Evolutionary conservation across 2,329 filamentous ascomycete genomes (phyloP).

Genomic region (Apiospora aurea): DNA sequence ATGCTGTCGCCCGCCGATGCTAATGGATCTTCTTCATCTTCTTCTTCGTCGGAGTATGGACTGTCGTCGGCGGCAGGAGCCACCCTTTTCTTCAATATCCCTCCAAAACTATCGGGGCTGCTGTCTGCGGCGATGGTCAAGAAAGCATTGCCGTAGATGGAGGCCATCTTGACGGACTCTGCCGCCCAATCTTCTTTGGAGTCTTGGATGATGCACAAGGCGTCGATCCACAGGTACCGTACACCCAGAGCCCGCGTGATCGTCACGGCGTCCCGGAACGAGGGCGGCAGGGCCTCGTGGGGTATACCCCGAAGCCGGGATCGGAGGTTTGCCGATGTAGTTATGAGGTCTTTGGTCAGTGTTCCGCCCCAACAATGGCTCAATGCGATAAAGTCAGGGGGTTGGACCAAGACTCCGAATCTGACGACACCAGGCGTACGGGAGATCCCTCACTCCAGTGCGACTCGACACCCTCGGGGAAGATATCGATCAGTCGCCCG

Average conservation of each 20-base stretch:
- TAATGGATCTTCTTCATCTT: not conserved
- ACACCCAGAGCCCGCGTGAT: slow-evolving; percentile 29
- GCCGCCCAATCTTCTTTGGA: slow-evolving; percentile 29
- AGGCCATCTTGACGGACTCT: slow-evolving; percentile 21
- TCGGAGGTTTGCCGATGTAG: not conserved
- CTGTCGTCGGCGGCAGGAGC: not conserved
- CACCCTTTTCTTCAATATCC: not conserved
- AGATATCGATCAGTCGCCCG: not conserved
- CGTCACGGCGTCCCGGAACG: slow-evolving; percentile 29
- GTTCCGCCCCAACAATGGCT: slow-evolving; percentile 25
- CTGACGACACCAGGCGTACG: not conserved
- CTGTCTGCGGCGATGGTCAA: slow-evolving; percentile 6
- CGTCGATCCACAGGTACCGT: slow-evolving; percentile 38
- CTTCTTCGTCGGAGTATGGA: not conserved
- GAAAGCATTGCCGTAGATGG: not conserved
- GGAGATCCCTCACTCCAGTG: not conserved
- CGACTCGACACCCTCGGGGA: not conserved
- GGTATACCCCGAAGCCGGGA: not conserved
- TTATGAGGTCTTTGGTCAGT: not conserved
- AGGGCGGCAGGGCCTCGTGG: slow-evolving; percentile 10
- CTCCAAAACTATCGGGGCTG: not conserved
- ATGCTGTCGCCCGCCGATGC: not conserved
- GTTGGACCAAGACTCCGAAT: not conserved
- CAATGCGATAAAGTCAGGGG: not conserved
- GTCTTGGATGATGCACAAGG: slow-evolving; percentile 38